Evolutionary conservation across 495 filamentous ascomycete species (phyloP).

Genomic region (Podospora australis): DNA sequence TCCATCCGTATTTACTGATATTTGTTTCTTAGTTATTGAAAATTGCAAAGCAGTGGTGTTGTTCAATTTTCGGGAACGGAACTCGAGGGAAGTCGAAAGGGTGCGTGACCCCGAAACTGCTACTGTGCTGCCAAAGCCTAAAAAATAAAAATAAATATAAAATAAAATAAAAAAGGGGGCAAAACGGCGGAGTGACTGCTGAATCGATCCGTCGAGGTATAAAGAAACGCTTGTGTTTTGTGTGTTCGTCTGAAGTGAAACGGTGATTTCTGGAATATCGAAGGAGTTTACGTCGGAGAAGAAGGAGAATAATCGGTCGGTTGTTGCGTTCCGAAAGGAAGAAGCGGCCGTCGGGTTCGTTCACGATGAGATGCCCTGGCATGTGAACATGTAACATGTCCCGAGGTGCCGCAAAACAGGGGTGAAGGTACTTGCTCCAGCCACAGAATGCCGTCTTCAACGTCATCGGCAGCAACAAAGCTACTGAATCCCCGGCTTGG

Average conservation of each 20-base stretch:
- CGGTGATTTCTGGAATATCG: not conserved
- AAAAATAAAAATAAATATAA: too few species aligned
- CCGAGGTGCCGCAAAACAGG: slow-evolving; percentile 7
- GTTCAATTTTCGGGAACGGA: not conserved
- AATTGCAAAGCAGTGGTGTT: not conserved
- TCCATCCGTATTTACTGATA: slow-evolving; percentile 13
- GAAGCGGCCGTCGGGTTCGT: not conserved
- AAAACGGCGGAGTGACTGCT: not conserved
- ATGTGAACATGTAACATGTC: slow-evolving; percentile 4
- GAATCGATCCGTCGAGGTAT: not conserved
- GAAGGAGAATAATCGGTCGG: not conserved
- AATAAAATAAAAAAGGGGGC: too few species aligned
- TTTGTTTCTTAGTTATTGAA: not conserved
- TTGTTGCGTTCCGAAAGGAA: not conserved
- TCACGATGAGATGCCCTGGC: not conserved
- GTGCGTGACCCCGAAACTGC: too few species aligned
- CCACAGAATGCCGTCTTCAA: slow-evolving; percentile 10
- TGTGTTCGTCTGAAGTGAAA: too few species aligned
- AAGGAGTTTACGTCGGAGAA: too few species aligned
- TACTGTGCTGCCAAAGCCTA: too few species aligned
- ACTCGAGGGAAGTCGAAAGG: not conserved
- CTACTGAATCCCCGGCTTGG: slow-evolving; percentile 6
- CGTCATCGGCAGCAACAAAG: slow-evolving; percentile 6
- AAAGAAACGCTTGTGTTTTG: slow-evolving; percentile 3
- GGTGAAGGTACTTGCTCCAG: not conserved